Evolutionary conservation across 805 yeast species (phyloP), one percentile per base, ranked within the genome.

Genomic region (Teunomyces cretensis): DNA sequence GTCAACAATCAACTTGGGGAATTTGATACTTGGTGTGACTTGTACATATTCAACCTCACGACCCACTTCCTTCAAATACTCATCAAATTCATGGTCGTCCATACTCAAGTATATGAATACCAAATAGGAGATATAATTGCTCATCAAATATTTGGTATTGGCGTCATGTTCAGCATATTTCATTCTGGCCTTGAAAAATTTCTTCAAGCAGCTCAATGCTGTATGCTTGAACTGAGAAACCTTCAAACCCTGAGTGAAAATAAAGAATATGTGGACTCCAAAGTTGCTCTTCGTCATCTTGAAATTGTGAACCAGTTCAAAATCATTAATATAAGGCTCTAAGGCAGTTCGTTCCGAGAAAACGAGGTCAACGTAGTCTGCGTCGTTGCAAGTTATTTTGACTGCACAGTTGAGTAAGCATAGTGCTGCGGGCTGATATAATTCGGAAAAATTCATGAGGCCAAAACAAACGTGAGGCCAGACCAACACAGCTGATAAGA

Each of bases 171-270:
- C 30, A 3, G 22, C 39, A 17, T 41, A 75, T 26, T 53, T 55
- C 46, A 68, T 72, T 49, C 83, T 65, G 14, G 72, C 62, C 16
- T 65, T 64, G 56, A 79, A 74, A 17, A 79, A 59, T 0, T 62
- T 55, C 40, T 67, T 68, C 52, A 84, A 55, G 17, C 78, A 68
- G 1, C 63, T 65, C 28, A 79, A 56, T 0, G 87, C 76, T 2
- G 72, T 64, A 8, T 72, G 74, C 46, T 75, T 77, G 15, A 83
- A 70, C 45, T 78, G 81, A 6, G 88, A 80, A 7, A 80, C 62
- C 30, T 78, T 75, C 33, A 84, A 60, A 0, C 91, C 92, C 55
- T 77, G 81, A 3, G 78, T 67, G 14, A 79, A 62, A 15, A 76
- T 55, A 36, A 70, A 67, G 26, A 80, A 59, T 30, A 84, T 57